Base-by-base conservation (phyloP, 2,329 filamentous ascomycete species). In the Alternaria infectoria region DNA sequence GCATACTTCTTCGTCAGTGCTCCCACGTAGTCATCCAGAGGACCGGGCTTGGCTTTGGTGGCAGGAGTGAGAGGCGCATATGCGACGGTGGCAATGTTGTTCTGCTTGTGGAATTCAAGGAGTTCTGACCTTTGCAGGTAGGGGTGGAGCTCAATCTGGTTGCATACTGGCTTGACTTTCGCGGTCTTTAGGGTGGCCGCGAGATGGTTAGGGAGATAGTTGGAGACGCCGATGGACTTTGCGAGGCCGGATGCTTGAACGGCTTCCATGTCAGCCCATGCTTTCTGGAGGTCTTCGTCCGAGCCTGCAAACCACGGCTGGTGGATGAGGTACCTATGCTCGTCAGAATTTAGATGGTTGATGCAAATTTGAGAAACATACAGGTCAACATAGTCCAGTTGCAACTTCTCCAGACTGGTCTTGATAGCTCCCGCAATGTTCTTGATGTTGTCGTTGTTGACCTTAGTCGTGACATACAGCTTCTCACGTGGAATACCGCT, bases 111-210 rank as follows among this genome's bases (percentile, higher is more conserved):
- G 77, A 85, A 88, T 13, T 84, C 80, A 8, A 89, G 77, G 26
- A 92, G 79, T 17, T 86, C 82, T 2, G 81, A 80, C 74, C 88
- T 89, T 74, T 90, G 89, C 11, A 91, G 83, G 71, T 90, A 90
- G 2, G 89, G 88, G 76, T 91, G 89, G 55, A 88, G 88, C 76
- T 91, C 89, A 66, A 91, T 88, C 79, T 91, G 89, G 79, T 91
- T 91, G 69, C 86, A 85, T 2, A 87, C 87, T 1, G 89, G 89
- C 2, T 82, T 79, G 11, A 88, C 82, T 43, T 80, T 84, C n/a
- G 86, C 85, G 0, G 81, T 83, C 57, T 84, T 83, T 56, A 87
- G 78, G 19, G 86, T 83, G 11, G 83, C 82, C 49, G 87, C 83
- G 17, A 90, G 80, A 62, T 90, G 85, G 21, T 79, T 74, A 23